Percentiles rank a stretch among this genome's conserved stretches.
phyloP scores from a whole-genome alignment of 1,284 basidiomycete genomes.

The Cutaneotrichosporon sp. region DNA sequence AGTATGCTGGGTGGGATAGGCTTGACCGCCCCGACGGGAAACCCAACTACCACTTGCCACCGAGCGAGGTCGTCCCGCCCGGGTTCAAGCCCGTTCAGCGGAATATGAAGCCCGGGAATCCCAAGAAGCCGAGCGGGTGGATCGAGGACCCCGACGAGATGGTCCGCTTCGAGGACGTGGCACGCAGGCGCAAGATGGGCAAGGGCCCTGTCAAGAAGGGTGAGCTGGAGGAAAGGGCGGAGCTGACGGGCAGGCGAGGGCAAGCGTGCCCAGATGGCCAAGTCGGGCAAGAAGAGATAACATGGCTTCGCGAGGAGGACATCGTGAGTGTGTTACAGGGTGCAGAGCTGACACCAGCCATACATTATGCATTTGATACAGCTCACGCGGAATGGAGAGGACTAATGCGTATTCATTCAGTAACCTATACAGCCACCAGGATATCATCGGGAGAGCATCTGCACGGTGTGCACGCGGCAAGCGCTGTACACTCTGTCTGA shows the following conservation, averaged over 20 bases:
- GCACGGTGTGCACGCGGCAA: no score
- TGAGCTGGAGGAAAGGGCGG: slow-evolving; percentile 18
- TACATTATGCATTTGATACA: slow-evolving; percentile 14
- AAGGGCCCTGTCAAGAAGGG: slow-evolving; percentile 46
- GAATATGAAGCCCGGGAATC: slow-evolving; percentile 20
- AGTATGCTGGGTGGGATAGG: slow-evolving; percentile 31
- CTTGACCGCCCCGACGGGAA: slow-evolving; percentile 15
- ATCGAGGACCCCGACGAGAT: slow-evolving; percentile 32
- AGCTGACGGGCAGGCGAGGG: slow-evolving; percentile 12
- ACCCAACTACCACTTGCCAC: slow-evolving; percentile 6
- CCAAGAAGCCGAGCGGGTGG: slow-evolving; percentile 28
- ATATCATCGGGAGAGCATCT: no score
- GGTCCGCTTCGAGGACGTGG: slow-evolving; percentile 30
- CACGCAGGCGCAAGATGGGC: slow-evolving; percentile 27
- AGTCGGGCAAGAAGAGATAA: slow-evolving; percentile 18
- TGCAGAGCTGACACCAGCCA: background rate
- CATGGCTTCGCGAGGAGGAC: no score
- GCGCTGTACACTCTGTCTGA: no score
- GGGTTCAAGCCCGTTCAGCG: slow-evolving; percentile 31
- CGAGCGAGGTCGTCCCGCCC: slow-evolving; percentile 15
- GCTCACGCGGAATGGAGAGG: background rate
- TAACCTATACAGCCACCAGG: no score
- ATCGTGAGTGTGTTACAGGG: background rate
- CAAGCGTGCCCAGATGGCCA: slow-evolving; percentile 9
- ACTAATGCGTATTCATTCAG: no score